Base-by-base conservation (phyloP, 495 filamentous ascomycete species). In the Hyaloscypha variabilis region DNA sequence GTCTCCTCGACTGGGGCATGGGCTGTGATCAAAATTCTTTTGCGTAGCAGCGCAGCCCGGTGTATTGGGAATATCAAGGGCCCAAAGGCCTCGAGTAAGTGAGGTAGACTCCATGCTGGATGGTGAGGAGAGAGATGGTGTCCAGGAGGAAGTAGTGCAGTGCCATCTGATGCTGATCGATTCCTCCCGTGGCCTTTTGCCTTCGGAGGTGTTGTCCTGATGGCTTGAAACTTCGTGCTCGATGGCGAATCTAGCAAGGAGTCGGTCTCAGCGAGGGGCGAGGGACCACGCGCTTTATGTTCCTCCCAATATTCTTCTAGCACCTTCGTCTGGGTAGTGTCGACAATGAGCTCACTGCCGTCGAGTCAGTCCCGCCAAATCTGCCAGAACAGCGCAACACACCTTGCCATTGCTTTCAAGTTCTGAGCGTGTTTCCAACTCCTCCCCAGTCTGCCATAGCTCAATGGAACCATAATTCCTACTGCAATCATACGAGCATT, bases 401-500 rank as follows among this genome's bases (percentile, higher is more conserved):
- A 92, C 87, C 77, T 79, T 23, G 93, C 91, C 71, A 99, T 81
- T 21, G 86, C 80, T 78, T 91, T 90, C 62, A 99, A 74, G 11
- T 82, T 83, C 28, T 88, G 82, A 21, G 93, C 94, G 77, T 97
- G 92, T 69, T 88, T 86, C 95, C 95, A 99, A 69, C 88, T 89
- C 70, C 93, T 87, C 11, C 95, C 95, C 28, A 97, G 81, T 58
- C 93, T 86, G 24, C 94, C 94, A 74, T 91, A 90, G 74, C 88
- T 94, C 59, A 97, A 76, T 1, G 92, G 92, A 11, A 97, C 93
- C 65, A 99, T 78, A 24, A 91, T 86, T 19, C 95, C 95, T 24
- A 97, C 92, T 19, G 94, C 91, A 60, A 97, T 87, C 87, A 97
- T 97, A 64, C 89, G 83, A 57, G 95, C 95, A 83, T 96, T 93